phyloP scores from a whole-genome alignment of 202 grass and related monocot genomes.

The Brachypodium distachyon region DNA sequence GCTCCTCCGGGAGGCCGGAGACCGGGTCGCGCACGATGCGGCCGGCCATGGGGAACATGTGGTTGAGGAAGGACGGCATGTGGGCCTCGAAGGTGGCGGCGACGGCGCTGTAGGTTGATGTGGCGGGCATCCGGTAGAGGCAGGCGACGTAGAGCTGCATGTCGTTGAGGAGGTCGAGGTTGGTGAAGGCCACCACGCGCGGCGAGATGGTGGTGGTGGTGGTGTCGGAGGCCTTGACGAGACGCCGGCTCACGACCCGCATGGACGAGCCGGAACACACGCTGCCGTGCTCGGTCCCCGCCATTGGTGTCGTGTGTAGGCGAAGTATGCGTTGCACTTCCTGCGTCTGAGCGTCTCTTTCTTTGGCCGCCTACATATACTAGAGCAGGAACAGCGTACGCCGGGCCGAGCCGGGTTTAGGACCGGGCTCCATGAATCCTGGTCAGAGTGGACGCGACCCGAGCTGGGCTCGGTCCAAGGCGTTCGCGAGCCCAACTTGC shows the following conservation, averaged over 20 bases:
- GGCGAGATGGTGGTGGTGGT: neutral
- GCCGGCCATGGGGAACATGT: conserved; percentile 22
- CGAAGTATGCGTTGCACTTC: no score
- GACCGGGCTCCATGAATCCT: no score
- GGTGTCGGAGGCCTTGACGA: conserved; percentile 35
- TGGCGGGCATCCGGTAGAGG: conserved; percentile 7
- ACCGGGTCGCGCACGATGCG: neutral
- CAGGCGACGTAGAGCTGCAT: neutral
- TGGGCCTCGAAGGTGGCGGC: neutral
- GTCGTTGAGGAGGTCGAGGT: conserved; percentile 21
- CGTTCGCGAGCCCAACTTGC: no score
- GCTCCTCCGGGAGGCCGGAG: conserved; percentile 21
- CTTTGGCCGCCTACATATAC: no score
- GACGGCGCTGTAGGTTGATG: neutral
- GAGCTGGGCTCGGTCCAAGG: no score
- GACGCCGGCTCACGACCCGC: neutral
- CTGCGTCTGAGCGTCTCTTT: no score
- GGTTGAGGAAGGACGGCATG: conserved; percentile 19
- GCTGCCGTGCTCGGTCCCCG: no score
- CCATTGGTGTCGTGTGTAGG: no score
- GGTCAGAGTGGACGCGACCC: no score
- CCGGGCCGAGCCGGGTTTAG: no score
- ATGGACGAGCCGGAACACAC: no score
- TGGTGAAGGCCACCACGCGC: conserved; percentile 10
- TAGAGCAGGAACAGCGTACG: no score